Evolutionary conservation across 1,284 basidiomycete species (phyloP), one percentile per base, ranked within the genome.

Genomic region (Ustilago vetiveriae): DNA sequence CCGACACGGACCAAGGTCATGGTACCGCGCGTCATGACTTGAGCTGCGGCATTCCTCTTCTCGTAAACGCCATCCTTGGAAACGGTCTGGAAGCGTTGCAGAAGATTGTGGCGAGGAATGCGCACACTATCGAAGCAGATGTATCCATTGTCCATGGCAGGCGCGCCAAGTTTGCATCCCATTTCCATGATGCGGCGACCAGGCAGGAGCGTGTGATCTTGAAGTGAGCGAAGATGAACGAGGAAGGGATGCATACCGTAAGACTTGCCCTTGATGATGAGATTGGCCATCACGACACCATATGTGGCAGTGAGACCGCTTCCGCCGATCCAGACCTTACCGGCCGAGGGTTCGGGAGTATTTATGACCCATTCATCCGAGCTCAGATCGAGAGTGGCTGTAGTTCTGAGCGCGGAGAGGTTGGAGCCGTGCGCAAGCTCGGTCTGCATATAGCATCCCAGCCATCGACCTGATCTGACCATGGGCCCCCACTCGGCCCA

Each of bases 201-300:
- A 2, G 67, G 72, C 7, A 75, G 53, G 16, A 72, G 43, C 19
- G 62, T 58, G 46, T 75, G 74, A 17, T 70, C 57, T 35, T 68
- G 19, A 22, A 69, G 68, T 23, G 69, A 70, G 44, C 74, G 63
- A 17, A 75, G 55, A 16, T 65, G 72, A 2, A 75, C 72, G n/a
- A 75, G 55, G 63, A 76, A 75, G 14, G 74, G 74, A 41, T 76
- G 74, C 74, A 75, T 75, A 44, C 74, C 72, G 38, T 57, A 60
- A n/a, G 56, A 50, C 32, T 72, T 74, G 40, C 27, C 47, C 17
- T 53, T 47, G 49, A 75, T 72, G 44, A 72, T 46, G 26, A 76
- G 41, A 36, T 75, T 66, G 39, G 74, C 74, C 72, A 74, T 74
- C 6, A 76, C 67, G 6, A 76, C 51, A 30, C 64, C 72, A 48